Evolutionary conservation across 1,284 basidiomycete species (phyloP).

Genomic region (Tilletiaria anomala): DNA sequence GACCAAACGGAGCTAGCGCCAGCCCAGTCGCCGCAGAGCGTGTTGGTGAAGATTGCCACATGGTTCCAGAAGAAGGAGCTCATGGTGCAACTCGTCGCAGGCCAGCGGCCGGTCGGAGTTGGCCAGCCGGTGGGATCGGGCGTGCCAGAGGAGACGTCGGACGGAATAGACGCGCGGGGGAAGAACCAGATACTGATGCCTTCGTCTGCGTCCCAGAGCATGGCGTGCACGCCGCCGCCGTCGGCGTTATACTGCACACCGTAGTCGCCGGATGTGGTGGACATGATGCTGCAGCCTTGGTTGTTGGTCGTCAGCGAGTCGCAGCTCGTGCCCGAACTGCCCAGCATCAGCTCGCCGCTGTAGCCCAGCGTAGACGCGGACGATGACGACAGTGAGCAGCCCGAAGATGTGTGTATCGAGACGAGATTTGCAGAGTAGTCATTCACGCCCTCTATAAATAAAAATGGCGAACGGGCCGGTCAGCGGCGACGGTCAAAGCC

Average conservation of each 20-base stretch:
- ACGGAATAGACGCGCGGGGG: conserved; percentile 43
- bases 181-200: conserved; percentile 51
- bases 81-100: conserved; percentile 42
- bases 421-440: not conserved
- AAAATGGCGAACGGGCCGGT: not conserved
- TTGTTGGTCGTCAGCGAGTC: conserved; percentile 49
- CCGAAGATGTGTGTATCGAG: conserved; percentile 12
- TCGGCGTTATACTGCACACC: conserved; percentile 50
- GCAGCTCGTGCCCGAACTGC: conserved; percentile 44
- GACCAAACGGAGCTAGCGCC: conserved; percentile 12
- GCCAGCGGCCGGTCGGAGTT: conserved; percentile 47
- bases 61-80: conserved; percentile 42
- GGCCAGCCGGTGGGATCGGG: conserved; percentile 44
- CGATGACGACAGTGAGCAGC: conserved; percentile 20
- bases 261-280: conserved; percentile 43
- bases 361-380: conserved; percentile 10
- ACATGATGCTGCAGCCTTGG: conserved; percentile 52
- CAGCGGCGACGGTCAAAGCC: not conserved
- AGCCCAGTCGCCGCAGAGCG: conserved; percentile 19
- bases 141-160: conserved; percentile 38
- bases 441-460: not conserved
- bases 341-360: conserved; percentile 11
- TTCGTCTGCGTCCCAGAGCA: conserved; percentile 8
- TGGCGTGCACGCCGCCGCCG: conserved; percentile 47
- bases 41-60: conserved; percentile 21